Evolutionary conservation across 108 stramenopile genomes (phyloP).

Genomic region (Parietichytrium sp.): DNA sequence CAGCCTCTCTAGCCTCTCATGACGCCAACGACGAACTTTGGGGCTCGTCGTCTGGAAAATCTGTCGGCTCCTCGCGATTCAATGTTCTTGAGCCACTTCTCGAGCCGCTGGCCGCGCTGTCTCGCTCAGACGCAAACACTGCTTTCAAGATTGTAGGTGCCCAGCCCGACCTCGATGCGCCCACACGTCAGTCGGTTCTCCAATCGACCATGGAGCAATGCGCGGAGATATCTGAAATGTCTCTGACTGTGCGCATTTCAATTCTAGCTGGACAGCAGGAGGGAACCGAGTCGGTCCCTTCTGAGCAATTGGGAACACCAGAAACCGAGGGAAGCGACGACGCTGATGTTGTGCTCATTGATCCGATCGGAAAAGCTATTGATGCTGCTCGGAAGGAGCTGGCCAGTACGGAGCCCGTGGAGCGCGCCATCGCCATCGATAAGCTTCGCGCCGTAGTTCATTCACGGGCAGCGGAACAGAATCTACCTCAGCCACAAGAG

Average conservation of each 20-base stretch:
- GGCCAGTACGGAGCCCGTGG: background rate
- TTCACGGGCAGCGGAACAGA: too few species aligned
- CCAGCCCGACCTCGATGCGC: too few species aligned
- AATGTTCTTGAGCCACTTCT: conserved; percentile 3
- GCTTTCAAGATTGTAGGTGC: too few species aligned
- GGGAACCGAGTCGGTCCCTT: too few species aligned
- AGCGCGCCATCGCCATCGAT: conserved; percentile 23
- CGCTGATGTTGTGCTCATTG: background rate
- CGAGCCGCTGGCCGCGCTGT: background rate
- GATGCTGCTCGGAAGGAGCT: background rate
- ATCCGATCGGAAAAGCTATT: background rate
- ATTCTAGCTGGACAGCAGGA: background rate
- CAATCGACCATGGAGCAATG: too few species aligned
- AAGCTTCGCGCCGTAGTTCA: background rate
- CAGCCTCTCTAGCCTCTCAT: background rate
- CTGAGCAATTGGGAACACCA: background rate
- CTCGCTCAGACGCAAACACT: background rate
- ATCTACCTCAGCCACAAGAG: background rate
- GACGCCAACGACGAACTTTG: background rate
- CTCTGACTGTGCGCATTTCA: background rate
- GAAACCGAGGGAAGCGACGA: background rate
- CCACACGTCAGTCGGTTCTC: too few species aligned
- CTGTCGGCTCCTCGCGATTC: background rate
- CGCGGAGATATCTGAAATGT: background rate
- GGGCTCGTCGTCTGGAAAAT: too few species aligned